These are phyloP conservation scores for Sporothrix curviconia DNA, from an alignment of 2,329 filamentous ascomycete species.

Conservation along the genomic window DNA sequence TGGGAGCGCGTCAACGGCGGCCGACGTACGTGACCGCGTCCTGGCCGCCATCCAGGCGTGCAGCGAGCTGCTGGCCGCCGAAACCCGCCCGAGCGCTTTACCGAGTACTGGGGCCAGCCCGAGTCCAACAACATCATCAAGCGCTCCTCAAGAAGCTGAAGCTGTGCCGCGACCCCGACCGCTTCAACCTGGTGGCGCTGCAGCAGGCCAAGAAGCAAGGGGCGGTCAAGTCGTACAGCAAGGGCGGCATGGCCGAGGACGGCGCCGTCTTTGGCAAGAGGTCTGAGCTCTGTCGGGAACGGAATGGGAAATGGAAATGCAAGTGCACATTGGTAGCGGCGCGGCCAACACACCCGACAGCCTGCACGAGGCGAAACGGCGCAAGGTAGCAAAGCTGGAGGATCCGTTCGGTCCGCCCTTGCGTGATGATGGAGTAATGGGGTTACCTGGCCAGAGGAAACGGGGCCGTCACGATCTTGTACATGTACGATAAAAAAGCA, in stretches of 20 bases:
- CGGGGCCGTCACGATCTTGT: neutral
- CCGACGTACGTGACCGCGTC: conserved; percentile 40
- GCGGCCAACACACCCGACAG: conserved; percentile 18
- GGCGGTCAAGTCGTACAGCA: conserved; percentile 27
- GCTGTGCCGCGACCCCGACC: conserved; percentile 66
- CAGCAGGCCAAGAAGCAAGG: conserved; percentile 58
- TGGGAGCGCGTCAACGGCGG: conserved; percentile 24
- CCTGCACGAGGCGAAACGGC: conserved; percentile 36
- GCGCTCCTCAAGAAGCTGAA: conserved; percentile 62
- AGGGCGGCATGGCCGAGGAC: conserved; percentile 21
- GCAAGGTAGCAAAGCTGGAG: conserved; percentile 36
- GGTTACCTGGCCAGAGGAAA: neutral
- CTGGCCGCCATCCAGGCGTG: conserved; percentile 44
- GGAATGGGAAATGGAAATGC: too few relatives aligned
- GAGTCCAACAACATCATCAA: conserved; percentile 46
- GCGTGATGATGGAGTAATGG: neutral
- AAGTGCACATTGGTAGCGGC: conserved; percentile 17
- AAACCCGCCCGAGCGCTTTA: conserved; percentile 51
- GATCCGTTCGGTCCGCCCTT: conserved; percentile 44
- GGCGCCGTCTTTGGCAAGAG: conserved; percentile 16
- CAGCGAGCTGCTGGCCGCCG: conserved; percentile 47
- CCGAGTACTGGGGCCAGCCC: conserved; percentile 46
- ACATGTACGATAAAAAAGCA: neutral
- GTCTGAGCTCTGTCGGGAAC: too few relatives aligned
- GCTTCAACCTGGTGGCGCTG: conserved; percentile 63